Base-by-base conservation (phyloP, 805 yeast genomes). In the Teunomyces kruisii region DNA sequence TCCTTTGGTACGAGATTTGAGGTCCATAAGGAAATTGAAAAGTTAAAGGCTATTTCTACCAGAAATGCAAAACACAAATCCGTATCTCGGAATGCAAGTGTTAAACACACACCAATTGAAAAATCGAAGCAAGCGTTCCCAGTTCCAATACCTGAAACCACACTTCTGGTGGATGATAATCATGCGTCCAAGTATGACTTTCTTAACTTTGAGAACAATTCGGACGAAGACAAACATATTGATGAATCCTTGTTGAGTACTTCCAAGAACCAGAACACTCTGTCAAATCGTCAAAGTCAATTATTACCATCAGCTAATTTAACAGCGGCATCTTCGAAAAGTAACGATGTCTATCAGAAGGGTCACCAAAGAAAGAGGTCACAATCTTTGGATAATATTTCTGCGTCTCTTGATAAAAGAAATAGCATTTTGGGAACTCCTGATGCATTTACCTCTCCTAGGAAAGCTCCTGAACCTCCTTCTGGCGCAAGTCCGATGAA, bases 1-100 rank as follows among this genome's bases (percentile, higher is more conserved):
- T 87, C 96, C 3, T 94, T 94, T 69, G 99, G 99, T 22, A 91
- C 97, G 0, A 78, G 99, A 51, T 94, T 90, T 65, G 97, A 91
- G 62, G 80, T 94, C 39, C 84, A 81, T 65, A 90, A 89, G 59
- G 96, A 88, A 61, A 92, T 94, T 55, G 96, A 88, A 61, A 78
- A 81, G 30, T 68, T 86, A 55, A 74, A 74, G 47, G 58, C 62
- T 44, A 53, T 57, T 19, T 40, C 54, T 8, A 31, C 50, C 4
- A 50, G 54, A 44, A 48, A 32, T 31, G 52, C 48, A 13, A 48
- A 44, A 32, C 40, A 37, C 32, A 50, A 50, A 29, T 45, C 50
- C 6, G 19, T 50, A 12, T 47, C 51, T 28, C 39, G 51, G 10
- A 43, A 47, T 3, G 31, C 46, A 16, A 50, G 53, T 29, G 32